These are phyloP conservation scores for Pythium rhizo-oryzae DNA, from an alignment of 352 stramenopile genomes.

Conservation along the genomic window DNA sequence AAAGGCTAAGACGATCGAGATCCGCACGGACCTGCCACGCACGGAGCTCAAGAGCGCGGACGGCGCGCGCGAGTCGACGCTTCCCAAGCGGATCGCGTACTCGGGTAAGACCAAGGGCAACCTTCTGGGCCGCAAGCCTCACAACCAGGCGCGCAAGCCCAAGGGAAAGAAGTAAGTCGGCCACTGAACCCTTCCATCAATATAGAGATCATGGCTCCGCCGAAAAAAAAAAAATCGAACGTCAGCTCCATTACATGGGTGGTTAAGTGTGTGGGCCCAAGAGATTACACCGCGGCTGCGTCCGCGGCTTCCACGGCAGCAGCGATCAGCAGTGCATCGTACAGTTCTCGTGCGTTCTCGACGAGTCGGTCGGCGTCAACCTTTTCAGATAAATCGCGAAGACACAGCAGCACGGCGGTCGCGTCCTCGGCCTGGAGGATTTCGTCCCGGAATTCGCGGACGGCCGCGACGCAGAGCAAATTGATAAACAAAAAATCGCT, in stretches of 20 bases:
- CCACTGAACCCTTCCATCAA: not conserved
- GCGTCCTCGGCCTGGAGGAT: constrained; percentile 65
- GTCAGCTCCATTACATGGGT: not conserved
- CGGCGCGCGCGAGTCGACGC: not conserved
- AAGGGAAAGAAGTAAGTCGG: constrained; percentile 31
- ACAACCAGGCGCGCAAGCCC: constrained; percentile 20
- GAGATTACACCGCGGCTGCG: constrained; percentile 1
- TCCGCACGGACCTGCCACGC: constrained; percentile 70
- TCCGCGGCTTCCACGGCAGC: constrained; percentile 56
- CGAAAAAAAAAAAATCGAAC: constrained; percentile 40
- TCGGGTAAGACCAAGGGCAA: constrained; percentile 35
- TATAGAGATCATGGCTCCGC: not conserved
- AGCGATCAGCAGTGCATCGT: constrained; percentile 67
- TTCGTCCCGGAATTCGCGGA: constrained; percentile 66
- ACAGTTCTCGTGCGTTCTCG: constrained; percentile 60
- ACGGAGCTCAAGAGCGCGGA: constrained; percentile 55
- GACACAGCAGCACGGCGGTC: constrained; percentile 54
- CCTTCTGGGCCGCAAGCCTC: constrained; percentile 37
- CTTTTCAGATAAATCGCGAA: constrained; percentile 57
- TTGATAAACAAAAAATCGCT: constrained; percentile 81
- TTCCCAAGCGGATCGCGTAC: constrained; percentile 35
- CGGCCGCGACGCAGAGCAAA: constrained; percentile 69
- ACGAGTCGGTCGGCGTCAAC: constrained; percentile 56
- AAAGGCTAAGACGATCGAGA: constrained; percentile 54
- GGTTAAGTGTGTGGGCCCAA: not conserved